Evolutionary conservation across 2,329 filamentous ascomycete genomes (phyloP).

Genomic region (Remersonia thermophila): DNA sequence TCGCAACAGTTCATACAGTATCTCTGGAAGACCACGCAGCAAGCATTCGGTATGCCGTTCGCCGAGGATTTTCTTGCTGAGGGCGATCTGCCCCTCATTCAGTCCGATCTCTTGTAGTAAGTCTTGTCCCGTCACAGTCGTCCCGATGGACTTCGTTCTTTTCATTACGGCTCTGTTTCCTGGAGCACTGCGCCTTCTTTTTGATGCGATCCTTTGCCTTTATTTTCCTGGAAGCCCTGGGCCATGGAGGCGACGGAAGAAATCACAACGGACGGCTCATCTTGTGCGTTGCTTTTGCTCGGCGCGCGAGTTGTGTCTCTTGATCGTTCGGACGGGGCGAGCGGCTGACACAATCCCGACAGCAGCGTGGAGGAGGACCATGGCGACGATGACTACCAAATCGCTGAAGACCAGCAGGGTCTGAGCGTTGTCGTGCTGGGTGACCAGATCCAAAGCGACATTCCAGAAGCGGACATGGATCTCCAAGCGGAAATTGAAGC

Average conservation of each 20-base stretch:
- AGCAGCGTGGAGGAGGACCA: background rate
- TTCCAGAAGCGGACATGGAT: too few relatives aligned
- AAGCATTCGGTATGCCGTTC: slow-evolving; percentile 8
- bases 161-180: too few relatives aligned
- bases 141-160: too few relatives aligned
- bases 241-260: too few relatives aligned
- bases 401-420: background rate
- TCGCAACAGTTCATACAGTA: background rate
- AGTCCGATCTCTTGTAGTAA: slow-evolving; percentile 17
- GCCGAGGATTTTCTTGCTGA: slow-evolving; percentile 5
- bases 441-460: slow-evolving; percentile 5
- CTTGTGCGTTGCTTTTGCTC: too few relatives aligned
- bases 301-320: too few relatives aligned
- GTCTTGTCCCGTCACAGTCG: slow-evolving; percentile 1
- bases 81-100: slow-evolving; percentile 1
- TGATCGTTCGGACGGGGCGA: too few relatives aligned
- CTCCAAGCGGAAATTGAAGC: slow-evolving; percentile 2
- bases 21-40: background rate
- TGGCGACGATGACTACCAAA: slow-evolving; percentile 1
- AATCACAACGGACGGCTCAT: too few relatives aligned
- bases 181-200: too few relatives aligned
- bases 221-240: too few relatives aligned
- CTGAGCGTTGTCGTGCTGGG: slow-evolving; percentile 11
- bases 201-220: too few relatives aligned
- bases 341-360: too few relatives aligned